Conservation (phyloP, 108 stramenopile species). For the Nitzschia sp. region DNA sequence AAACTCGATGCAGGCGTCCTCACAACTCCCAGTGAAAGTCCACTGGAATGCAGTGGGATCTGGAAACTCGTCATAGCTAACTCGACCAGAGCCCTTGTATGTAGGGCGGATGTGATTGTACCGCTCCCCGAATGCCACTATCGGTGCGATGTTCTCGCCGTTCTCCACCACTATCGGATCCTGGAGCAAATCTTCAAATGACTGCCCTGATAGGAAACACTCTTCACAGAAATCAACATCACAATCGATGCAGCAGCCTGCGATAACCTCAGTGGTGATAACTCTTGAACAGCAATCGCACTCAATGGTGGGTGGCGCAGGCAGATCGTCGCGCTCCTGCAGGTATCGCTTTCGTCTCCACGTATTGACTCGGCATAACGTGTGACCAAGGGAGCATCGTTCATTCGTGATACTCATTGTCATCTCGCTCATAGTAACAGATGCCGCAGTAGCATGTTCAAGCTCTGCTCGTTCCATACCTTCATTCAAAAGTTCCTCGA, state of each 20-base stretch:
- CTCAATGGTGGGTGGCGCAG: conserved; percentile 13
- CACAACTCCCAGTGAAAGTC: conserved; percentile 30
- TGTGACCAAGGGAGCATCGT: conserved; percentile 24
- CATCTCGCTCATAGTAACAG: conserved; percentile 3
- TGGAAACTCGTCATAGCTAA: conserved; percentile 32
- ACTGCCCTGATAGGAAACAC: conserved; percentile 31
- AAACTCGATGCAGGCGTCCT: conserved; percentile 14
- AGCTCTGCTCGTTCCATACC: neutral
- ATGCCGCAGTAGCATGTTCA: conserved; percentile 3
- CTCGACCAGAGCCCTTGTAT: conserved; percentile 26
- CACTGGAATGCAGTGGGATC: conserved; percentile 33
- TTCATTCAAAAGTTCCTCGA: conserved; percentile 12
- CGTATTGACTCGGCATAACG: conserved; percentile 13
- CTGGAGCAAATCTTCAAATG: conserved; percentile 25
- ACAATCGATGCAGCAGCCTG: conserved; percentile 29
- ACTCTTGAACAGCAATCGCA: conserved; percentile 33
- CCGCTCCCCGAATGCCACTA: conserved; percentile 10
- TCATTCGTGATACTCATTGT: conserved; percentile 18
- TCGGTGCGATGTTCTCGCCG: neutral
- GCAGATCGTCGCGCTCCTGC: conserved; percentile 16
- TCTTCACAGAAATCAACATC: conserved; percentile 33
- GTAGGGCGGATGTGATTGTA: conserved; percentile 27
- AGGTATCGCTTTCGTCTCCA: conserved; percentile 26
- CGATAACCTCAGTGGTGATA: conserved; percentile 20
- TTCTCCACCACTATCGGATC: conserved; percentile 15